Evolutionary conservation across 768 basidiomycete genomes (phyloP).

Genomic region (Mycena amicta): DNA sequence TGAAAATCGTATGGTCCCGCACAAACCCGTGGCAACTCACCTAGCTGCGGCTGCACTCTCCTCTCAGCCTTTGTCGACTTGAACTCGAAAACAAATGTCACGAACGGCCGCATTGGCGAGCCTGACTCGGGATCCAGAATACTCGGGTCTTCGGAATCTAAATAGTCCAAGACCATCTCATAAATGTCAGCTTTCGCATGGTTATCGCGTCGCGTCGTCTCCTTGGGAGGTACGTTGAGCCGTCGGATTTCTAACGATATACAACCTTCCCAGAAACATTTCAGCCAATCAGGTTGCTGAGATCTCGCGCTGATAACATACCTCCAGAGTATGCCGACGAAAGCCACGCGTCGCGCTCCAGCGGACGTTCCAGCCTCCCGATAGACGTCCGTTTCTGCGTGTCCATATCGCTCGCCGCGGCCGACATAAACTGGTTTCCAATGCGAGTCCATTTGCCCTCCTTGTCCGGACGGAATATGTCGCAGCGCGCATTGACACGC

Average conservation of each 20-base stretch:
- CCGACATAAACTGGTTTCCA: background rate
- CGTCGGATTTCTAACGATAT: background rate
- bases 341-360: background rate
- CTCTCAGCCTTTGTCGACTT: background rate
- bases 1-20: background rate
- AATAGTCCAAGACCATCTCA: background rate
- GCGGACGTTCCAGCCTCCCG: background rate
- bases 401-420: background rate
- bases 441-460: background rate
- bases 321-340: background rate
- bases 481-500: background rate
- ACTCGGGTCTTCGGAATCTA: background rate
- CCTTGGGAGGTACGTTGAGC: background rate
- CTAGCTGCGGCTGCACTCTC: background rate
- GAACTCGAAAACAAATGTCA: background rate
- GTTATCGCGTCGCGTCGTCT: background rate
- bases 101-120: background rate
- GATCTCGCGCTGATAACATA: no score
- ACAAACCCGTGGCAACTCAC: background rate
- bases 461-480: background rate
- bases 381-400: background rate
- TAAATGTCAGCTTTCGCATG: background rate
- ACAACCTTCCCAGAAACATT: background rate
- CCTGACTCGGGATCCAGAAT: background rate
- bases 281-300: no score